phyloP scores from a whole-genome alignment of 1,284 basidiomycete genomes.

The Melanopsichium pennsylvanicum region DNA sequence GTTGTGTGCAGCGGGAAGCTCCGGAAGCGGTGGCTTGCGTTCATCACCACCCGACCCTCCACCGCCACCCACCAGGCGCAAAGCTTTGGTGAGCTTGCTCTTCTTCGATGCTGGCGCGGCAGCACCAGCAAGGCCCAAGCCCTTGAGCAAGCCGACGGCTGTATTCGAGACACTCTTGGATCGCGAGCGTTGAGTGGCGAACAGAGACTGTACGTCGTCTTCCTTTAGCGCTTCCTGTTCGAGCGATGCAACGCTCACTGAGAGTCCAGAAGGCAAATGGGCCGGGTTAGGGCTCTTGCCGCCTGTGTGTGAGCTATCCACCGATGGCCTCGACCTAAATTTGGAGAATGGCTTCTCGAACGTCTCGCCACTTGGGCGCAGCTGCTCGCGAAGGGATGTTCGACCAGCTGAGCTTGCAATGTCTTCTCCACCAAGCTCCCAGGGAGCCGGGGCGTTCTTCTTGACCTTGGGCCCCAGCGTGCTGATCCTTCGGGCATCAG shows the following conservation, averaged over 20 bases:
- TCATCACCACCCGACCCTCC: conserved; percentile 1
- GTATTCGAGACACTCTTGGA: conserved; percentile 54
- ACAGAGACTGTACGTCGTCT: conserved; percentile 21
- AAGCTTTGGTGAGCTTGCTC: conserved; percentile 53
- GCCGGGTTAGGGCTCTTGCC: conserved; percentile 16
- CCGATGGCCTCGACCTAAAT: conserved; percentile 37
- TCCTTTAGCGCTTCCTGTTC: conserved; percentile 34
- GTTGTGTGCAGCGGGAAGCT: conserved; percentile 6
- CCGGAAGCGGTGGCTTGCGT: conserved; percentile 14
- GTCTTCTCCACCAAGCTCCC: conserved; percentile 55
- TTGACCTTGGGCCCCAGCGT: conserved; percentile 56
- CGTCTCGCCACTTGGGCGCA: conserved; percentile 30
- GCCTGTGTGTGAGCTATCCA: conserved; percentile 16
- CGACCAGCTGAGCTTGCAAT: conserved; percentile 8
- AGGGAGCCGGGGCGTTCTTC: conserved; percentile 58
- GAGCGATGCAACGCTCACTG: conserved; percentile 8
- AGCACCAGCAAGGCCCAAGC: conserved; percentile 49
- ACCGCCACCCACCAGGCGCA: conserved; percentile 40
- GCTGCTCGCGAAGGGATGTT: conserved; percentile 29
- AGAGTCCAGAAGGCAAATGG: conserved; percentile 10
- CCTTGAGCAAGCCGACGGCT: conserved; percentile 57
- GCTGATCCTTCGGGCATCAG: conserved; percentile 35
- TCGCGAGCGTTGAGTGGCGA: conserved; percentile 41
- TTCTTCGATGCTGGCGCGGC: conserved; percentile 50
- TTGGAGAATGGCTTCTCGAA: conserved; percentile 37